A percentile compares a stretch with the other conserved stretches of the same genome.
Conservation (phyloP, 352 stramenopile species). For the Globisporangium canariense region DNA sequence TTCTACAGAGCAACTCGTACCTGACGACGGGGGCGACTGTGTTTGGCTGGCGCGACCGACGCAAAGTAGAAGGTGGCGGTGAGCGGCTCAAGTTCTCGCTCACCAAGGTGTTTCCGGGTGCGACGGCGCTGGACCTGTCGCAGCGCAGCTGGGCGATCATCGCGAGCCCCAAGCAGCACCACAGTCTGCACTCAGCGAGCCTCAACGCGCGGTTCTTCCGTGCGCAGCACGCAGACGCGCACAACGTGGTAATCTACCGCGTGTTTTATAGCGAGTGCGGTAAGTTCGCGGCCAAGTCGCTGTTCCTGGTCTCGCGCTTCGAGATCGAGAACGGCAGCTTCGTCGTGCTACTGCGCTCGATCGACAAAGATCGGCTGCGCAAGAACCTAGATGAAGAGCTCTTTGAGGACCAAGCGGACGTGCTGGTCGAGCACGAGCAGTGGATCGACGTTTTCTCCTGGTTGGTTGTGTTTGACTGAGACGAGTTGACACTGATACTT, state of each 20-base stretch:
- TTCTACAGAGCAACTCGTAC: conserved; percentile 21
- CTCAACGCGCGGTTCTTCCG: conserved; percentile 36
- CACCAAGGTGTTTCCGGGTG: conserved; percentile 41
- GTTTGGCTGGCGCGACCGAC: conserved; percentile 54
- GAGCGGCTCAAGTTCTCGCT: conserved; percentile 55
- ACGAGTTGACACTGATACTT: not conserved
- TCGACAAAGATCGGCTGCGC: conserved; percentile 23
- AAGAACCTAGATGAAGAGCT: conserved; percentile 2
- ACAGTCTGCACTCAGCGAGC: conserved; percentile 37
- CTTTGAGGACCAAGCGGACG: not conserved
- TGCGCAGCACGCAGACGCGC: conserved; percentile 42
- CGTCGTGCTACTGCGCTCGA: conserved; percentile 43
- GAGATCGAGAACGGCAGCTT: conserved; percentile 26
- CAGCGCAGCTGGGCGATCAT: conserved; percentile 37
- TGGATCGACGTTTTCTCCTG: conserved; percentile 4
- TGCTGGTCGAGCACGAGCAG: not conserved
- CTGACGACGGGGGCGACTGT: conserved; percentile 41
- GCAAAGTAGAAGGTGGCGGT: conserved; percentile 20
- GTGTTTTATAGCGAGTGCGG: conserved; percentile 29
- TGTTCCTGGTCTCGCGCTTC: conserved; percentile 43
- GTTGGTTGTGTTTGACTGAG: not conserved
- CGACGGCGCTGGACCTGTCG: conserved; percentile 28
- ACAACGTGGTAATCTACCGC: conserved; percentile 56
- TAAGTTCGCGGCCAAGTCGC: conserved; percentile 28
- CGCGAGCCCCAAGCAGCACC: conserved; percentile 23